phyloP scores from a whole-genome alignment of 306 rosid genomes.

The Sicyos baderoa region DNA sequence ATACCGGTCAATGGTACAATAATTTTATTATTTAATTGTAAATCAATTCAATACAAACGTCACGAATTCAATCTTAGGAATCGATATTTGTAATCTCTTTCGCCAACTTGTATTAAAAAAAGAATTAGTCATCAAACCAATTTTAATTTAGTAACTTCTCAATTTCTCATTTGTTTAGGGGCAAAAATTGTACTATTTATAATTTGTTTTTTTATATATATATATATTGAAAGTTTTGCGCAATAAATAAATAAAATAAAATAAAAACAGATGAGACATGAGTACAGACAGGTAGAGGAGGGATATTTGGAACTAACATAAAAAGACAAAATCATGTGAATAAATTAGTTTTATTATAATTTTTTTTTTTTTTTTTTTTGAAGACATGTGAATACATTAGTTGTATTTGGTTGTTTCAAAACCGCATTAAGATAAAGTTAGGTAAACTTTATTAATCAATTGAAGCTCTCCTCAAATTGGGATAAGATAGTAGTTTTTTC shows the following conservation, averaged over 20 bases:
- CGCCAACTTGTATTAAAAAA: too few species aligned
- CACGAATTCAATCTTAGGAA: too few species aligned
- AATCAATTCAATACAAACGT: too few species aligned
- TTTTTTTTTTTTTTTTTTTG: background rate
- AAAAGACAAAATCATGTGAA: slow-evolving; percentile 11
- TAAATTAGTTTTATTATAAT: slow-evolving; percentile 3
- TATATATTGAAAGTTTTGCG: too few species aligned
- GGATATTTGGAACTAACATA: background rate
- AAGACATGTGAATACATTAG: slow-evolving; percentile 12
- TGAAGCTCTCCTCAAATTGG: background rate
- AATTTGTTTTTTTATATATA: too few species aligned
- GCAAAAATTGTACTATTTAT: background rate
- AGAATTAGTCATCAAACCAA: too few species aligned
- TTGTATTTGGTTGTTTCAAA: slow-evolving; percentile 6
- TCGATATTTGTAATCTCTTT: too few species aligned
- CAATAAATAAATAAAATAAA: background rate
- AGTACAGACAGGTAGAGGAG: background rate
- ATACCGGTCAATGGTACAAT: too few species aligned
- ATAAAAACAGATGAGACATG: background rate
- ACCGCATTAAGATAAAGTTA: background rate
- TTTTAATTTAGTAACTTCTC: background rate
- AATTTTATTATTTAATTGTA: too few species aligned
- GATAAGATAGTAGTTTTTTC: background rate
- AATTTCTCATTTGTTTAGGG: background rate
- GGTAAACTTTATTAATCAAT: slow-evolving; percentile 12